Evolutionary conservation across 495 filamentous ascomycete species (phyloP).

Genomic region (Penicillium goetzii): DNA sequence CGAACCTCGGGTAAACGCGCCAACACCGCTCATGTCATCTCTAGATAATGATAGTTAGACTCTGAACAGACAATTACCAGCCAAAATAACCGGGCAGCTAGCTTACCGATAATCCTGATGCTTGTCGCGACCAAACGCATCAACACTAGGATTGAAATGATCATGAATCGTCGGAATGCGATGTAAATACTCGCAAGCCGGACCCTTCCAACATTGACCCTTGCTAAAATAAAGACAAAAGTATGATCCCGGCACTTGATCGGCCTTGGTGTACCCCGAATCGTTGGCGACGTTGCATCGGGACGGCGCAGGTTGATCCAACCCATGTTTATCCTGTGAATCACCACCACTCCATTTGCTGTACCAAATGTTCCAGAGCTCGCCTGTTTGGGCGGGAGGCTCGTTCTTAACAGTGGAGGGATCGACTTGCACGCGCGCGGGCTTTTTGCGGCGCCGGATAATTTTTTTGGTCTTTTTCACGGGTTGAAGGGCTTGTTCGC

Average conservation of each 20-base stretch:
- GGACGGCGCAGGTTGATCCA: conserved; percentile 70
- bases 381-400: conserved; percentile 86
- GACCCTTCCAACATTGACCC: conserved; percentile 80
- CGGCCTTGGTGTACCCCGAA: conserved; percentile 86
- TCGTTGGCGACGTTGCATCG: conserved; percentile 84
- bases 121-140: conserved; percentile 77
- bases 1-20: conserved; percentile 71
- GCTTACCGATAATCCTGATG: conserved; percentile 19
- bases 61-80: not conserved
- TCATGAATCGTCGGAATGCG: conserved; percentile 81
- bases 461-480: conserved; percentile 57
- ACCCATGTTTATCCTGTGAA: conserved; percentile 81
- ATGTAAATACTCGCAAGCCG: conserved; percentile 94
- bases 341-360: conserved; percentile 96
- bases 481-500: conserved; percentile 25
- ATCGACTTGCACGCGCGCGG: conserved; percentile 76
- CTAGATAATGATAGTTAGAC: not conserved
- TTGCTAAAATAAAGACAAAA: conserved; percentile 93
- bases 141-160: conserved; percentile 84
- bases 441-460: conserved; percentile 52
- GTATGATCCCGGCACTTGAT: conserved; percentile 76
- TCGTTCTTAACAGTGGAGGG: conserved; percentile 78
- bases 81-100: not conserved
- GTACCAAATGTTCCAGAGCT: conserved; percentile 91
- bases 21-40: conserved; percentile 91